Evolutionary conservation across 805 yeast species (phyloP), one percentile per base, ranked within the genome.

Genomic region (Saccharomycopsis fermentans): DNA sequence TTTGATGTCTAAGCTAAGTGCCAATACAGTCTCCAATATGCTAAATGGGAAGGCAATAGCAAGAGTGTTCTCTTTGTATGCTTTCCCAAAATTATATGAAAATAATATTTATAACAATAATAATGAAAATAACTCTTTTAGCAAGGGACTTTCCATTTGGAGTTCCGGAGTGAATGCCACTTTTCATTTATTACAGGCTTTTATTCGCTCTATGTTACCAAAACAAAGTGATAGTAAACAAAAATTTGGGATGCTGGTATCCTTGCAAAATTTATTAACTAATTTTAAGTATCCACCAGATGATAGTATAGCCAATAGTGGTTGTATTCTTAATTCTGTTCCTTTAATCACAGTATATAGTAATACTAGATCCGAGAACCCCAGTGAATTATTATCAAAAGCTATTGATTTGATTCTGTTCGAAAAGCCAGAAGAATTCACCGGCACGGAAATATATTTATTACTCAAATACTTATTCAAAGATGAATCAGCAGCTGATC

Each of bases 51-150:
- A 90, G 54, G 89, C 87, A 66, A 78, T 90, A 19, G 77, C 94
- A 12, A 84, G 86, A 63, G 79, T 90, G 82, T 85, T 92, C 43
- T 91, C 91, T 6, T 71, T 88, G 26, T 90, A 96, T 96, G 97
- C 96, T 0, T 90, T 90, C 66, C 76, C 78, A 0, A 68, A 69
- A 14, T 24, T 55, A n/a, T 65, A 70, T 32, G 65, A 65, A 16
- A 51, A 61, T 19, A 40, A 58, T 2, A 52, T 47, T 52, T 66
- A 63, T 52, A 55, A 55, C 6, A 52, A 59, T n/a, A 58, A 54
- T 6, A 54, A 51, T 19, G 62, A 59, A 32, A 48, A 19, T 16
- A 39, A 29, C n/a, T 69, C 77, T 0, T 87, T 87, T 68, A 78
- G 79, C 43, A 84, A 86, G 61, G 96, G 96, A 2, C 69, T 89